Evolutionary conservation across 768 basidiomycete genomes (phyloP), one percentile per base, ranked within the genome.

Genomic region (Candolleomyces efflorescens): DNA sequence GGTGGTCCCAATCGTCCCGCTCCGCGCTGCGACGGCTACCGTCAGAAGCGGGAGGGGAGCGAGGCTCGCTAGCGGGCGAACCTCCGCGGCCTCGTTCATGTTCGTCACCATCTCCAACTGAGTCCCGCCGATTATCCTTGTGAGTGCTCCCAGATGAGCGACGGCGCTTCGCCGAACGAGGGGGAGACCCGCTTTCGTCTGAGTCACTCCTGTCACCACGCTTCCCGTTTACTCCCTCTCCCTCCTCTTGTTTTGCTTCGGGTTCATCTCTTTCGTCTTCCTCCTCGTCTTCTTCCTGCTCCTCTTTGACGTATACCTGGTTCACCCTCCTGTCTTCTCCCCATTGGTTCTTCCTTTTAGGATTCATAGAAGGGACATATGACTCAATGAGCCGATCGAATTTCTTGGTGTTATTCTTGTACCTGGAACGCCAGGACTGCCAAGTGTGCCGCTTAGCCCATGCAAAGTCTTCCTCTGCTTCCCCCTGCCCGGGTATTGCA

Each of bases 371-470:
- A 22, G 58, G 53, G 11, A 69, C 73, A 13, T 69, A 61, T 18
- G 60, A 32, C 0, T 62, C 60, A 51, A 83, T 81, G n/a, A 59
- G 55, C 11, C 6, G 24, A 52, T 82, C 70, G 38, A 82, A 71
- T 15, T 56, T 45, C 0, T 45, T 54, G 32, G 53, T 53, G 22
- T 75, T 69, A 58, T 73, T 80, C 55, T 75, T 80, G 59, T 81
- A 82, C 13, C 75, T 72, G 47, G 78, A 71, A 24, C 75, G 71
- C 80, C 81, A 82, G 22, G 81, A 78, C 55, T 76, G 65, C 61
- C 70, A 69, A 5, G 78, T 64, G 64, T 84, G 82, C 7, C 75
- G 68, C 0, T 23, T 56, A 4, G 64, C 75, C 82, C 82, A 84
- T 0, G 38, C 50, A 54, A 67, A 74, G 20, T 65, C 62, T 1